phyloP scores from a whole-genome alignment of 345 rosid genomes.

The Excoecaria cochinchinensis region DNA sequence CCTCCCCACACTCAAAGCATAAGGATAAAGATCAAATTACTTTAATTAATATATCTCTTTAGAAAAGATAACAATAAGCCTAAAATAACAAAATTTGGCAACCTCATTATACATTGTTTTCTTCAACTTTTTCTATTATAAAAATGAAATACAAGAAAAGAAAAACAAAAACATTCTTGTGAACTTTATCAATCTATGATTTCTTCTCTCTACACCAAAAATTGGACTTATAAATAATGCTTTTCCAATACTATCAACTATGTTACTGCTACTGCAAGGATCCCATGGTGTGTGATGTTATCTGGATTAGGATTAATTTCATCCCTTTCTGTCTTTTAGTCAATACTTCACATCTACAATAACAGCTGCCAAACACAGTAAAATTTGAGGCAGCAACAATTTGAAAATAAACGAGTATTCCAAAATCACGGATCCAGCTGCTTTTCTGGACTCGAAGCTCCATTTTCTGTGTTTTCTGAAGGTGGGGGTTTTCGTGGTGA shows the following conservation, averaged over 20 bases:
- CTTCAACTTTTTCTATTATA: too few relatives aligned
- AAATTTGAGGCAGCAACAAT: conserved; percentile 16
- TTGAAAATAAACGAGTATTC: neutral
- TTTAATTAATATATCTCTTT: too few relatives aligned
- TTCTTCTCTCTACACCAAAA: conserved; percentile 16
- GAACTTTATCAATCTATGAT: neutral
- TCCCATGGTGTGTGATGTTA: neutral
- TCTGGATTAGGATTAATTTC: neutral
- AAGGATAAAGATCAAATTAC: too few relatives aligned
- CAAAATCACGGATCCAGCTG: conserved; percentile 34
- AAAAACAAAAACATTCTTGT: neutral
- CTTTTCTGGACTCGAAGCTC: conserved; percentile 42
- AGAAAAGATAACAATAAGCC: too few relatives aligned
- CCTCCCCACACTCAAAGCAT: too few relatives aligned
- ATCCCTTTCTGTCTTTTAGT: neutral
- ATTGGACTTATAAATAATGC: conserved; percentile 1
- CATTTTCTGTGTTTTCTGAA: conserved; percentile 36
- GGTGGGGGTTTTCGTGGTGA: conserved; percentile 37
- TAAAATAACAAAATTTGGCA: too few relatives aligned
- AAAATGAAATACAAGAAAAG: neutral
- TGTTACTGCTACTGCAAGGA: neutral
- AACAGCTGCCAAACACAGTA: conserved; percentile 7
- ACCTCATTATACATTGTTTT: too few relatives aligned
- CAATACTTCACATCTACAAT: conserved; percentile 6
- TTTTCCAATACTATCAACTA: neutral